A percentile compares a stretch with the other conserved stretches of the same genome.
Conservation (phyloP, 768 basidiomycete species). For the Russula foetens region DNA sequence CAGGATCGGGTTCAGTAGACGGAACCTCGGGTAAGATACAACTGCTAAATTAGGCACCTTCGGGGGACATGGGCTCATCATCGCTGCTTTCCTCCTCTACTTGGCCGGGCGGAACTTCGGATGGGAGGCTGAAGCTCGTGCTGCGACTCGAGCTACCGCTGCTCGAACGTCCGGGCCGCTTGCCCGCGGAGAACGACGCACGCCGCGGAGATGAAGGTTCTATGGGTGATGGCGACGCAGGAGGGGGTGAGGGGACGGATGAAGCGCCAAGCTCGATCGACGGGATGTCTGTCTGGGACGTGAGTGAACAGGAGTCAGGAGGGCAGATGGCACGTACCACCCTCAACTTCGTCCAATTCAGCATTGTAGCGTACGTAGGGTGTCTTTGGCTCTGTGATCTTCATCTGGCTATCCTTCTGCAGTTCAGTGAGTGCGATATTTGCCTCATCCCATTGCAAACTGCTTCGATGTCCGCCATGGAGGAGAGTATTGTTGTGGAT, state of each 20-base stretch:
- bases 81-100: conserved; percentile 42
- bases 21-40: background rate
- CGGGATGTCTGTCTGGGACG: conserved; percentile 60
- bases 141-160: conserved; percentile 65
- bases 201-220: conserved; percentile 55
- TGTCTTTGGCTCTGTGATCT: conserved; percentile 97
- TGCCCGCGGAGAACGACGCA: conserved; percentile 64
- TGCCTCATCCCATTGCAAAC: conserved; percentile 91
- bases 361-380: conserved; percentile 90
- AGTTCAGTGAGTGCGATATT: conserved; percentile 90
- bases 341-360: conserved; percentile 76
- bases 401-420: conserved; percentile 94
- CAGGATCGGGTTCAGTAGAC: background rate
- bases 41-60: conserved; percentile 44
- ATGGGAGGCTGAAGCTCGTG: conserved; percentile 52
- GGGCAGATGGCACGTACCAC: conserved; percentile 45
- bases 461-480: conserved; percentile 29
- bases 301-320: background rate
- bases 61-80: conserved; percentile 79
- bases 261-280: conserved; percentile 52
- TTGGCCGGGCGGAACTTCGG: conserved; percentile 40
- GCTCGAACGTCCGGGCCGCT: conserved; percentile 45
- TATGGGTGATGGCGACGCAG: conserved; percentile 6
- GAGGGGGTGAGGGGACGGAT: conserved; percentile 18
- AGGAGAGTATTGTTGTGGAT: background rate